phyloP scores from a whole-genome alignment of 2,329 filamentous ascomycete species.

The Colletotrichum sp. region DNA sequence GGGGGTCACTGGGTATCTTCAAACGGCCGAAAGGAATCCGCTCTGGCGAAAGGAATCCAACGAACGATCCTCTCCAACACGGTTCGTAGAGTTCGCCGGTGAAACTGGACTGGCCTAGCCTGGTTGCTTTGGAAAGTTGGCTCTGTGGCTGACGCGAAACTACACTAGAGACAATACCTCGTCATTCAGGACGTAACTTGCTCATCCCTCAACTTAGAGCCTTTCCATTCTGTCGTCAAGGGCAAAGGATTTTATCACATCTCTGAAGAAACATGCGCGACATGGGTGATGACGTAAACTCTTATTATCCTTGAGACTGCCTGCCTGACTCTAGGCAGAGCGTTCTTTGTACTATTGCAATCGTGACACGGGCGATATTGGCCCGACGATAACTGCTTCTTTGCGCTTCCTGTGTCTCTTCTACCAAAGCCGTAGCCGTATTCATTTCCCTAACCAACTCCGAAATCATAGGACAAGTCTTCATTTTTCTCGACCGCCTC shows the following conservation, averaged over 20 bases:
- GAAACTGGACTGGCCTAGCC: not conserved
- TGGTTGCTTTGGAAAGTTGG: not conserved
- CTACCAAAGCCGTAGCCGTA: constrained; percentile 8
- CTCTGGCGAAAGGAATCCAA: not conserved
- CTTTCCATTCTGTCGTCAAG: not conserved
- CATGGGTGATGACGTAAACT: not conserved
- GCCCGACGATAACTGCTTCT: not conserved
- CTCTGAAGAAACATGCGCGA: not conserved
- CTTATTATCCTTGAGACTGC: not conserved
- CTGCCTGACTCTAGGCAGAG: not conserved
- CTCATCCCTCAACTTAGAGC: not conserved
- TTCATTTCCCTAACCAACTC: constrained; percentile 15
- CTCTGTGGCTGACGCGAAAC: not conserved
- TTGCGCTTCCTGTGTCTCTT: constrained; percentile 1
- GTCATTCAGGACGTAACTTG: not conserved
- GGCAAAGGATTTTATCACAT: not conserved
- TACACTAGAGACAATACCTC: not conserved
- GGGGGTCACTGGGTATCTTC: not conserved
- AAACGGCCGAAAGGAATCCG: not conserved
- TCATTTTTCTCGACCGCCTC: not conserved
- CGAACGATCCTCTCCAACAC: not conserved
- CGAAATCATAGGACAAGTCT: constrained; percentile 8
- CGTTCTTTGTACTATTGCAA: not conserved
- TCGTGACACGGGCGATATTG: not conserved
- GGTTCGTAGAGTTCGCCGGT: not conserved